Evolutionary conservation across 1,284 basidiomycete genomes (phyloP), one percentile per base, ranked within the genome.

Genomic region (Thelephora terrestris): DNA sequence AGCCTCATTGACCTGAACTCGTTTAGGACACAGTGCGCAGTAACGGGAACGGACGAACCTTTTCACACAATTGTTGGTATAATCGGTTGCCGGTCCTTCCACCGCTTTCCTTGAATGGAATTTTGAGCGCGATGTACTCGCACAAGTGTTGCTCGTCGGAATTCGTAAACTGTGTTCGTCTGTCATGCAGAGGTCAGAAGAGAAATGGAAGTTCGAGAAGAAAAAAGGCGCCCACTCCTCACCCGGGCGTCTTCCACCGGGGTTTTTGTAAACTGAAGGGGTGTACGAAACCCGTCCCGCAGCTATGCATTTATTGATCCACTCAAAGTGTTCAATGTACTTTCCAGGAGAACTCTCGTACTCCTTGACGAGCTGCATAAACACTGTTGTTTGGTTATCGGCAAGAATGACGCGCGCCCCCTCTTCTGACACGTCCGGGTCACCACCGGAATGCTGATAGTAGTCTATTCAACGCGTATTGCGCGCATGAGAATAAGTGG

Each of bases 221-320:
- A 2, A 20, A 35, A 40, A 10, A 34, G n/a, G 27, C 49, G 66
- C 79, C 47, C 55, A 87, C 86, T 87, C 85, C 71, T 86, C 85
- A 37, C 85, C 85, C 27, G 85, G 75, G 37, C 84, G 75, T 51
- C 85, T 68, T 3, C 86, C 86, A 21, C 86, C 85, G 10, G 83
- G 82, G 54, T 89, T 87, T 64, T 85, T 86, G 61, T 85, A 86
- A 1, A 85, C 76, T 25, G 84, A 65, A 1, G 83, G 83, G 1
- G 84, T 86, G 54, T 78, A 86, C 36, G 73, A 62, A 17, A 85
- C 67, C 7, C 70, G 58, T 1, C 79, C 76, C 52, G 72, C 78
- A 55, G 85, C 82, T 36, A 87, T 76, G 52, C 84, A 88, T 56
- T 80, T 81, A 64, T 85, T 85, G 42, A 89, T 79, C 86, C 86